Percentiles rank a stretch among this genome's conserved stretches.
Evolutionary conservation across 805 yeast species (phyloP).

Genomic region (Barnettozyma pratensis): DNA sequence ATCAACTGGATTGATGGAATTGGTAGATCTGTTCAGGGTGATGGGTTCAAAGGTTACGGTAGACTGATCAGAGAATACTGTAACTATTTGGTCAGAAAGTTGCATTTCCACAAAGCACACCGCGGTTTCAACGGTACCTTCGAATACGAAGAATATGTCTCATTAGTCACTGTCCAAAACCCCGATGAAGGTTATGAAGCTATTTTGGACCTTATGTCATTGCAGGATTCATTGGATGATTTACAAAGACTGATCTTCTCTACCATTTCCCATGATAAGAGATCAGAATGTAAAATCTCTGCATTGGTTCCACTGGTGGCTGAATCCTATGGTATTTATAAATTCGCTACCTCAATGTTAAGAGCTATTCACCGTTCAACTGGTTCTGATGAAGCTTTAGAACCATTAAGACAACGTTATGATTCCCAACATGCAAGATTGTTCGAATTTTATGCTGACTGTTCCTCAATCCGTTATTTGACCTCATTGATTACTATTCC

Average conservation of each 20-base stretch:
- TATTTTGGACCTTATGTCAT: constrained; percentile 73
- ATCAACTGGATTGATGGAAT: constrained; percentile 73
- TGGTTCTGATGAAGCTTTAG: constrained; percentile 69
- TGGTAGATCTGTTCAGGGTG: constrained; percentile 46
- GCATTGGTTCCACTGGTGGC: constrained; percentile 87
- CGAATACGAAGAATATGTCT: constrained; percentile 92
- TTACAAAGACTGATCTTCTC: constrained; percentile 75
- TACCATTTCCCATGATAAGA: constrained; percentile 53
- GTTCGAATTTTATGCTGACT: constrained; percentile 83
- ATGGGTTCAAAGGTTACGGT: constrained; percentile 50
- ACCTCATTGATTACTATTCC: constrained; percentile 81
- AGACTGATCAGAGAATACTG: constrained; percentile 75
- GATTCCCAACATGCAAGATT: constrained; percentile 53
- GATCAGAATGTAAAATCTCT: constrained; percentile 71
- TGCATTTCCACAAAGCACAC: constrained; percentile 78
- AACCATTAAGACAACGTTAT: constrained; percentile 68
- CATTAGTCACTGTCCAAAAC: constrained; percentile 80
- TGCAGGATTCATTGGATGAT: constrained; percentile 80
- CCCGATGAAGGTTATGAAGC: constrained; percentile 96
- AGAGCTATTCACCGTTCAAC: constrained; percentile 78
- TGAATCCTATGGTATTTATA: constrained; percentile 89
- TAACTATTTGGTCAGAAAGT: constrained; percentile 60
- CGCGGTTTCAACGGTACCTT: constrained; percentile 92
- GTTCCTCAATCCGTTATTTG: constrained; percentile 76
- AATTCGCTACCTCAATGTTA: constrained; percentile 84